These are phyloP conservation scores for Pholiota microspora DNA, from an alignment of 768 basidiomycete genomes.

Conservation along the genomic window DNA sequence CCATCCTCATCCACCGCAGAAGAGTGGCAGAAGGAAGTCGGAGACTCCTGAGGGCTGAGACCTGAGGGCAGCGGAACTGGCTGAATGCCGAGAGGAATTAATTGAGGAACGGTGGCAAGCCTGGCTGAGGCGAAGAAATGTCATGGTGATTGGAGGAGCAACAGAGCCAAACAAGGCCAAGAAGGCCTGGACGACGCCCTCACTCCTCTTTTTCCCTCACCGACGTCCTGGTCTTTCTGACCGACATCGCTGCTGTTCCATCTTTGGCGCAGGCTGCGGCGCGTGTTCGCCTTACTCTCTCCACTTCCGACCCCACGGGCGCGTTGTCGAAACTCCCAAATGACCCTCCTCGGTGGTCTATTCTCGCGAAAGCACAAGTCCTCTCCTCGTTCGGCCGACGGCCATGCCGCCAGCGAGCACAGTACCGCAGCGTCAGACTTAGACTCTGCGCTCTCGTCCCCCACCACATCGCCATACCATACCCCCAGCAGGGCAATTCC, in stretches of 20 bases:
- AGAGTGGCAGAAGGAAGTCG: neutral
- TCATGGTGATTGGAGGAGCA: constrained; percentile 12
- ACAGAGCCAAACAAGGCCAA: constrained; percentile 19
- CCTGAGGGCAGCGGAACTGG: no score
- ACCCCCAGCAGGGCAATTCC: constrained; percentile 31
- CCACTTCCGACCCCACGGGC: neutral
- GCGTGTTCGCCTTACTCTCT: constrained; percentile 2
- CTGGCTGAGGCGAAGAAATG: constrained; percentile 1
- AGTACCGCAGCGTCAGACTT: constrained; percentile 18
- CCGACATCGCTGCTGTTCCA: constrained; percentile 5
- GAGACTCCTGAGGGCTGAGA: no score
- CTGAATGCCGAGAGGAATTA: no score
- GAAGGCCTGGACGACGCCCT: constrained; percentile 6
- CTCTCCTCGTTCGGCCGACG: constrained; percentile 17
- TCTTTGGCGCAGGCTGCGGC: constrained; percentile 15
- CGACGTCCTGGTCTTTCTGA: constrained; percentile 11
- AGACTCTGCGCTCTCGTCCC: constrained; percentile 29
- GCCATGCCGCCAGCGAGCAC: constrained; percentile 16
- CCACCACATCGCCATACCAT: constrained; percentile 31
- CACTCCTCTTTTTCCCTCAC: constrained; percentile 15
- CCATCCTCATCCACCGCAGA: neutral
- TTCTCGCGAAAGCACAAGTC: constrained; percentile 37
- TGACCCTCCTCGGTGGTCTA: constrained; percentile 37
- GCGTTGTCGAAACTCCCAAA: constrained; percentile 10
- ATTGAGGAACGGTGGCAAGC: neutral